Percentiles rank a stretch among this genome's conserved stretches.
These are phyloP conservation scores for Russula ochroleuca DNA, from an alignment of 768 basidiomycete species.

Conservation along the genomic window DNA sequence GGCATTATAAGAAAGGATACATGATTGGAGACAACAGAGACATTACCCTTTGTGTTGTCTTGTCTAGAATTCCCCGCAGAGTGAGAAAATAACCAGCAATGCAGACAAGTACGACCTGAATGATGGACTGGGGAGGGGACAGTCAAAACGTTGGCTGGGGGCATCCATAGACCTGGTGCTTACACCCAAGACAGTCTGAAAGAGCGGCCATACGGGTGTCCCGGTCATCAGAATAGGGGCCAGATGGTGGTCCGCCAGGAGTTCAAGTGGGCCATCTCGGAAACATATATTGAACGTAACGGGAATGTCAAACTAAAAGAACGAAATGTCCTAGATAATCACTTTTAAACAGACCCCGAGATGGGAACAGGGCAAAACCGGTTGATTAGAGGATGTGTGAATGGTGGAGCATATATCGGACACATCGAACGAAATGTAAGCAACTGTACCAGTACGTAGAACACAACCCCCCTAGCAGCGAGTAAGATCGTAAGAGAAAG, in stretches of 20 bases:
- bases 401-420: slow-evolving; percentile 19
- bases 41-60: slow-evolving; percentile 76
- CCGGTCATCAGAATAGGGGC: slow-evolving; percentile 9
- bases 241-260: no score
- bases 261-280: no score
- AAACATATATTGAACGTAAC: no score
- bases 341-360: no score
- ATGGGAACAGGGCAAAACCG: not conserved
- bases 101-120: slow-evolving; percentile 84
- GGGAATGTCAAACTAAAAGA: no score
- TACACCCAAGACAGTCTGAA: slow-evolving; percentile 57
- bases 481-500: slow-evolving; percentile 16
- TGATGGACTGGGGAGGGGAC: slow-evolving; percentile 57
- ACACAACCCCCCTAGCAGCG: slow-evolving; percentile 13
- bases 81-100: slow-evolving; percentile 81
- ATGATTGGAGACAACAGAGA: slow-evolving; percentile 24
- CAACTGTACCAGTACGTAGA: slow-evolving; percentile 17
- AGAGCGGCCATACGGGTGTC: slow-evolving; percentile 42
- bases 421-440: slow-evolving; percentile 22
- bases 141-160: not conserved
- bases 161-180: slow-evolving; percentile 19
- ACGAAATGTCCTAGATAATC: no score
- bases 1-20: not conserved
- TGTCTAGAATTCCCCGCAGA: slow-evolving; percentile 76
- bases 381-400: slow-evolving; percentile 13